Evolutionary conservation across 2,329 filamentous ascomycete species (phyloP).

Genomic region (Fusarium circinatum): DNA sequence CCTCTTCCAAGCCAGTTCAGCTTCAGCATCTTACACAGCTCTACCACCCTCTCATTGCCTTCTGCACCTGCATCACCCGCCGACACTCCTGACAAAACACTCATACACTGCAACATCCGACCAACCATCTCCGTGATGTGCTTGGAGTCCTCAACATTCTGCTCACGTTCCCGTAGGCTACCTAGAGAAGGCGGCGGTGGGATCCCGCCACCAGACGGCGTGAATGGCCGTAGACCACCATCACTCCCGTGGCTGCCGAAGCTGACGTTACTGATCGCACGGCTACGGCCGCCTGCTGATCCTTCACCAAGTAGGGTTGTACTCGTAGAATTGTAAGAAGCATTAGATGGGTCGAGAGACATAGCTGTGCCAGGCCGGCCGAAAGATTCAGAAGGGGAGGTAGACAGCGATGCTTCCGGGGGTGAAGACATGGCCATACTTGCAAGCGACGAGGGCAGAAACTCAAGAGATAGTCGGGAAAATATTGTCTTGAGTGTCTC

Average conservation of each 20-base stretch:
- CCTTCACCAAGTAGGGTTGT: conserved; percentile 81
- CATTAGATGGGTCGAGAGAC: conserved; percentile 77
- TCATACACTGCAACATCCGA: conserved; percentile 95
- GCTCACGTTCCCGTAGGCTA: conserved; percentile 65
- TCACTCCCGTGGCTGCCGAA: conserved; percentile 65
- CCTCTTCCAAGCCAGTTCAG: conserved; percentile 96
- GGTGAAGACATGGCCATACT: conserved; percentile 65
- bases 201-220: conserved; percentile 51
- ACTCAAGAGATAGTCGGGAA: conserved; percentile 87
- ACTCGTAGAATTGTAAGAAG: conserved; percentile 81
- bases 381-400: conserved; percentile 62
- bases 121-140: conserved; percentile 94
- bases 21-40: conserved; percentile 87
- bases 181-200: conserved; percentile 46
- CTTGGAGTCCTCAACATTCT: conserved; percentile 74
- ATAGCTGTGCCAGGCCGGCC: conserved; percentile 77
- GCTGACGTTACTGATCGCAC: conserved; percentile 87
- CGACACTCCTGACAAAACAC: conserved; percentile 76
- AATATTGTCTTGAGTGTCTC: conserved; percentile 91
- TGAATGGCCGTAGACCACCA: conserved; percentile 61
- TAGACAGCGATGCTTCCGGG: conserved; percentile 60
- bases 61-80: conserved; percentile 70
- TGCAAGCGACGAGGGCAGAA: conserved; percentile 65
- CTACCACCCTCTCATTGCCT: conserved; percentile 80
- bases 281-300: conserved; percentile 69